phyloP scores from a whole-genome alignment of 352 stramenopile species.

The Saprolegnia diclina region DNA sequence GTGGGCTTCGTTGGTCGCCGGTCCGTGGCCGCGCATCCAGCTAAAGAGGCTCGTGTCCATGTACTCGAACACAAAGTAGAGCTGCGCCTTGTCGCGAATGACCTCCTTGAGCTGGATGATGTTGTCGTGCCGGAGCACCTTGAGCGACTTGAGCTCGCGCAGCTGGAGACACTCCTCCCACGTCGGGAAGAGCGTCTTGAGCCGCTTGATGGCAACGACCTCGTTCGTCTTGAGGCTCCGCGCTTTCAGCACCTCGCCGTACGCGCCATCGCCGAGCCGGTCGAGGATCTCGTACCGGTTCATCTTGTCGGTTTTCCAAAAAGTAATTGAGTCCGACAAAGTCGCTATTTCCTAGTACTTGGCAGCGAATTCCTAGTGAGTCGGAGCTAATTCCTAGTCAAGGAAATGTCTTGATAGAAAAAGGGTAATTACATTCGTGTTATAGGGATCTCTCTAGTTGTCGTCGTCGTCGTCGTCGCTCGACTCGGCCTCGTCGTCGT shows the following conservation, averaged over 20 bases:
- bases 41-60: constrained; percentile 76
- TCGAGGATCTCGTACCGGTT: constrained; percentile 91
- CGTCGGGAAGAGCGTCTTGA: constrained; percentile 69
- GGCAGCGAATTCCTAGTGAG: too few species aligned
- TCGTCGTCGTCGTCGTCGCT: constrained; percentile 29
- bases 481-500: constrained; percentile 68
- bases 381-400: neutral
- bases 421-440: neutral
- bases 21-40: constrained; percentile 47
- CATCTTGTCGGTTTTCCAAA: constrained; percentile 34
- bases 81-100: constrained; percentile 77
- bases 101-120: constrained; percentile 83
- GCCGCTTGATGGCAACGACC: constrained; percentile 83
- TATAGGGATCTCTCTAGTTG: constrained; percentile 5
- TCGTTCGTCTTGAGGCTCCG: constrained; percentile 88
- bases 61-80: constrained; percentile 88
- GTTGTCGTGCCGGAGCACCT: constrained; percentile 70
- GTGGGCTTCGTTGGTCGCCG: constrained; percentile 42
- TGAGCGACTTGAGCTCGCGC: constrained; percentile 71
- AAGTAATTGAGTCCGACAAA: neutral
- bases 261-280: constrained; percentile 89
- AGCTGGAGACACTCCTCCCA: constrained; percentile 82
- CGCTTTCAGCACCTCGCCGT: constrained; percentile 89
- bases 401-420: too few species aligned
- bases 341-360: too few species aligned